phyloP scores from a whole-genome alignment of 441 rosid genomes.

The Geranium incanum region DNA sequence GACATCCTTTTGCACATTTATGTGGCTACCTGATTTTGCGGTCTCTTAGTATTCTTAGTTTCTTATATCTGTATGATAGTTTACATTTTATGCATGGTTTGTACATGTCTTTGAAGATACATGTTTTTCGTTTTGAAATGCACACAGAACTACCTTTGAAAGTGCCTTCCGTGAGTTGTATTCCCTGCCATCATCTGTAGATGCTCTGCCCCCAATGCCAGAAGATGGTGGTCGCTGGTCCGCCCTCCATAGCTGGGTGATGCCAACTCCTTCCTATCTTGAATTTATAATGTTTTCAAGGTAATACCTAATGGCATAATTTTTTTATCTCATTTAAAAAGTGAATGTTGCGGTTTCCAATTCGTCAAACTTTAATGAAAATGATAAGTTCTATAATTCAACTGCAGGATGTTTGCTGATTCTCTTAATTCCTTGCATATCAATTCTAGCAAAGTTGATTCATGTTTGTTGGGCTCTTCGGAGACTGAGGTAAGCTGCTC shows the following conservation, averaged over 20 bases:
- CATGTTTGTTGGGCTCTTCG: slow-evolving; percentile 61
- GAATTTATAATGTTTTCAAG: slow-evolving; percentile 87
- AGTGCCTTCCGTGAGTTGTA: slow-evolving; percentile 77
- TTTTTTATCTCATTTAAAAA: background rate
- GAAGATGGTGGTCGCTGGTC: slow-evolving; percentile 89
- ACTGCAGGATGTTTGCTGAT: slow-evolving; percentile 80
- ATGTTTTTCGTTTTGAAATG: slow-evolving; percentile 16
- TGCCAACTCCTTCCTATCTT: slow-evolving; percentile 93
- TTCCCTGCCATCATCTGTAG: slow-evolving; percentile 51
- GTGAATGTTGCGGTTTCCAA: background rate
- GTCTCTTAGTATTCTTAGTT: background rate
- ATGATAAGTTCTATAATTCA: background rate
- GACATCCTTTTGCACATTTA: too few relatives aligned
- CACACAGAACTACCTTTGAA: slow-evolving; percentile 61
- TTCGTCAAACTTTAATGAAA: background rate
- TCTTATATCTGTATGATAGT: background rate
- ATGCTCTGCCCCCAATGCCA: slow-evolving; percentile 93
- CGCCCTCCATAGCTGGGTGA: slow-evolving; percentile 88
- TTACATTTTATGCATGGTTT: background rate
- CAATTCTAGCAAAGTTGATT: slow-evolving; percentile 34
- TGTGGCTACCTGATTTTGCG: background rate
- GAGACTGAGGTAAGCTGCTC: slow-evolving; percentile 53
- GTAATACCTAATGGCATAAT: slow-evolving; percentile 25
- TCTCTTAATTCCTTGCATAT: slow-evolving; percentile 67
- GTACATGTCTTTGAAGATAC: background rate